Evolutionary conservation across 2,329 filamentous ascomycete species (phyloP).

Genomic region (Colletotrichum sp.): DNA sequence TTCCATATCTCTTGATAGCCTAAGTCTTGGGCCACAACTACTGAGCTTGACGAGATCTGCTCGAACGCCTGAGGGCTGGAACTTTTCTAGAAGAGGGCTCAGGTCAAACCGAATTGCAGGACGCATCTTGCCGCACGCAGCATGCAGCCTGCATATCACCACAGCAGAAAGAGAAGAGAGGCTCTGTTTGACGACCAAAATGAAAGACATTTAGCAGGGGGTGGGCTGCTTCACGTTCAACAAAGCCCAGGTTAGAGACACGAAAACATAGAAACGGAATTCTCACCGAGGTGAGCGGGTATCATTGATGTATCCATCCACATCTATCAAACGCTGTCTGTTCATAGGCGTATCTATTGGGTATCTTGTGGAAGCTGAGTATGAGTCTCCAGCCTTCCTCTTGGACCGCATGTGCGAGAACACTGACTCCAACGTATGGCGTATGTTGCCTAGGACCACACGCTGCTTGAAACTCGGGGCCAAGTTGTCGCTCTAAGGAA

Average conservation of each 20-base stretch:
- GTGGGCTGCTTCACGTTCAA: neutral
- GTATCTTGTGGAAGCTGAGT: neutral
- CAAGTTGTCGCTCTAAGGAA: neutral
- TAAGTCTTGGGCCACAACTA: neutral
- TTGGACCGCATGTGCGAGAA: neutral
- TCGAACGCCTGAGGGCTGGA: neutral
- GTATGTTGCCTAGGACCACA: neutral
- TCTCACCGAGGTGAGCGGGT: constrained; percentile 12
- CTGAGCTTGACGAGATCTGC: neutral
- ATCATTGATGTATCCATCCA: constrained; percentile 8
- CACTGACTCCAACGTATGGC: neutral
- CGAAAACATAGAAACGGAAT: neutral
- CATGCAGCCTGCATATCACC: no score
- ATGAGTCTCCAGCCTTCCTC: neutral
- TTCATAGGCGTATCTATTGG: neutral
- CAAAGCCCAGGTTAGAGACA: neutral
- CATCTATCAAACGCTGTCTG: neutral
- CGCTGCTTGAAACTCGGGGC: neutral
- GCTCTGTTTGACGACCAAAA: neutral
- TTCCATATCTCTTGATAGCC: neutral
- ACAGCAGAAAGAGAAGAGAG: neutral
- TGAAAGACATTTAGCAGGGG: neutral
- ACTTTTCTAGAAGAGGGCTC: neutral
- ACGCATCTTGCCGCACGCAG: neutral
- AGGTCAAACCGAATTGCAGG: neutral